These are phyloP conservation scores for Hanseniaspora sp. DNA, from an alignment of 1,139 yeast genomes.

Conservation along the genomic window DNA sequence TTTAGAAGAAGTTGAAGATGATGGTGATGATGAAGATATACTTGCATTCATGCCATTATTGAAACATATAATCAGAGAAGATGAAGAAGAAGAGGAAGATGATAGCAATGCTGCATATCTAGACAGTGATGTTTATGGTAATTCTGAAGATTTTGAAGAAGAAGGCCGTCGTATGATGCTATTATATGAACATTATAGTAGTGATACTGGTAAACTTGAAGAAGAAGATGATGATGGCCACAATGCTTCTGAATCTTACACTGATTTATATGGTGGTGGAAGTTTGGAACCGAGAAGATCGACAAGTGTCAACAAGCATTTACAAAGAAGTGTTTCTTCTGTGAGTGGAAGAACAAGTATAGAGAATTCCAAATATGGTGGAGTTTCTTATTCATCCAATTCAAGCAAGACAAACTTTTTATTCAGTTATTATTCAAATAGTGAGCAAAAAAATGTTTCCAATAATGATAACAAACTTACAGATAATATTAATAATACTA, in stretches of 20 bases:
- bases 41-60: conserved; percentile 10
- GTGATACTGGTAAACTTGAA: background rate
- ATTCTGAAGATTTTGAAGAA: conserved; percentile 15
- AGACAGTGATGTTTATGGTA: background rate
- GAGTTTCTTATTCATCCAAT: conserved; percentile 4
- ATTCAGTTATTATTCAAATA: conserved; percentile 2
- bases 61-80: conserved; percentile 21
- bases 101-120: conserved; percentile 34
- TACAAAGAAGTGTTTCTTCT: conserved; percentile 6
- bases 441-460: background rate
- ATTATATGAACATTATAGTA: conserved; percentile 14
- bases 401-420: conserved; percentile 8
- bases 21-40: conserved; percentile 13
- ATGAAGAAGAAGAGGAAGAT: conserved; percentile 31
- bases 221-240: background rate
- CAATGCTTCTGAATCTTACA: background rate
- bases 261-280: conserved; percentile 2
- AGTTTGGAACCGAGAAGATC: conserved; percentile 6
- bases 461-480: no score
- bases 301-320: conserved; percentile 1
- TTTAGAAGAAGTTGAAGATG: conserved; percentile 10
- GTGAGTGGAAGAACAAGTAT: conserved; percentile 7
- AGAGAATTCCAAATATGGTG: conserved; percentile 9
- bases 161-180: conserved; percentile 16
- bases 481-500: background rate